These are phyloP conservation scores for Lachnellula subtilissima DNA, from an alignment of 2,329 filamentous ascomycete species.

Conservation along the genomic window DNA sequence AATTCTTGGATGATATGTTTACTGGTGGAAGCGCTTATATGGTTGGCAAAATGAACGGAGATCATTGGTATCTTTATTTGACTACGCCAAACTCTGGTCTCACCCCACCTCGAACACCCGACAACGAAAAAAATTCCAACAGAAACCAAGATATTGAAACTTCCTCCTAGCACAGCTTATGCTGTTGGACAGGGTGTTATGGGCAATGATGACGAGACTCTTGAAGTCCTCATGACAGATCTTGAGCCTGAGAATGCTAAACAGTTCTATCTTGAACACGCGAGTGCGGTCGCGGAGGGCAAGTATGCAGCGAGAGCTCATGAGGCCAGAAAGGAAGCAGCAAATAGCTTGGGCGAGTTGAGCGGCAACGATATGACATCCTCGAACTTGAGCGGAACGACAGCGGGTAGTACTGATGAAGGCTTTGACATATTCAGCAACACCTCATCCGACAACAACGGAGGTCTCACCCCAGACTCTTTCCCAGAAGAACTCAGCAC, in stretches of 20 bases:
- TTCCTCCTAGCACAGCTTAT: slow-evolving; percentile 32
- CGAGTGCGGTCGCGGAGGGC: slow-evolving; percentile 84
- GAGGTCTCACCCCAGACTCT: slow-evolving; percentile 51
- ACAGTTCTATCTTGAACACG: slow-evolving; percentile 72
- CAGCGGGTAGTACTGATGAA: slow-evolving; percentile 45
- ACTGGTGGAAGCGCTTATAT: slow-evolving; percentile 93
- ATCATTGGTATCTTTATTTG: slow-evolving; percentile 98
- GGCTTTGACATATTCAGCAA: slow-evolving; percentile 79
- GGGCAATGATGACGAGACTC: slow-evolving; percentile 64
- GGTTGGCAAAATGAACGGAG: slow-evolving; percentile 99
- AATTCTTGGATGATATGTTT: slow-evolving; percentile 87
- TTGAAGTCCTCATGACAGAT: slow-evolving; percentile 70
- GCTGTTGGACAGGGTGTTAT: slow-evolving; percentile 16
- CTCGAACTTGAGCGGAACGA: slow-evolving; percentile 37
- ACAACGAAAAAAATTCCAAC: slow-evolving; percentile 40
- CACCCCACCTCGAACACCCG: slow-evolving; percentile 78
- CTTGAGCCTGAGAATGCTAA: slow-evolving; percentile 64
- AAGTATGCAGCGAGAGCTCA: slow-evolving; percentile 66
- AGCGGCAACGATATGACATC: slow-evolving; percentile 41
- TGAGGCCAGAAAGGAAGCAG: slow-evolving; percentile 55
- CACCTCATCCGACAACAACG: slow-evolving; percentile 58
- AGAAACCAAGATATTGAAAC: slow-evolving; percentile 30
- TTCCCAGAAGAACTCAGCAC: slow-evolving; percentile 75
- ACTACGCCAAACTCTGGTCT: slow-evolving; percentile 77
- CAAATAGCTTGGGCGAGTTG: slow-evolving; percentile 56